These are phyloP conservation scores for Leptographium radiaticola DNA, from an alignment of 2,329 filamentous ascomycete species.

Conservation along the genomic window DNA sequence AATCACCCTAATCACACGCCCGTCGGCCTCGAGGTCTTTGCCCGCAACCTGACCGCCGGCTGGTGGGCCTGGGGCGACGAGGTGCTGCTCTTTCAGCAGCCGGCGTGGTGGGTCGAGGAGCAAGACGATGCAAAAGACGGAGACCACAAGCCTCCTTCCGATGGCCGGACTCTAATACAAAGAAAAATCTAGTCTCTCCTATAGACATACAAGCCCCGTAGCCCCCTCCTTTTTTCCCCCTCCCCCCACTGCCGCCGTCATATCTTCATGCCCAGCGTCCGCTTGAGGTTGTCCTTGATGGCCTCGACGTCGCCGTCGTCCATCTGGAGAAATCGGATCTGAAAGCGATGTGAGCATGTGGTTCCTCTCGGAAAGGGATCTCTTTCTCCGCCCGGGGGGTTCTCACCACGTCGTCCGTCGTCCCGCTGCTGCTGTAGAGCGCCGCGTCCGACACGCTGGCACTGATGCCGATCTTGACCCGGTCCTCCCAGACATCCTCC, in stretches of 20 bases:
- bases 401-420: constrained; percentile 51
- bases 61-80: constrained; percentile 76
- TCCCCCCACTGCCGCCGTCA: not conserved
- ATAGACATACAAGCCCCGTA: not conserved
- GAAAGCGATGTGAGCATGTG: not conserved
- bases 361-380: not conserved
- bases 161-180: not conserved
- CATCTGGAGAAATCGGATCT: constrained; percentile 57
- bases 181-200: not conserved
- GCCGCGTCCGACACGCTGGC: constrained; percentile 63
- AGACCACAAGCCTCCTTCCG: not conserved
- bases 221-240: not conserved
- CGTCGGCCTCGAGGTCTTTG: constrained; percentile 61
- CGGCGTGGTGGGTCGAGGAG: constrained; percentile 6
- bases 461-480: constrained; percentile 62
- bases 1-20: constrained; percentile 29
- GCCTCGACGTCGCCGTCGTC: constrained; percentile 44
- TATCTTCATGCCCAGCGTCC: constrained; percentile 26
- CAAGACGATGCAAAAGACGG: not conserved
- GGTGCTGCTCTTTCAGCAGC: constrained; percentile 53
- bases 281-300: constrained; percentile 44
- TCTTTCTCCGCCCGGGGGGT: not conserved
- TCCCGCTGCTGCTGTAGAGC: constrained; percentile 54
- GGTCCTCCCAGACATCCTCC: constrained; percentile 92
- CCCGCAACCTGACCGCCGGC: constrained; percentile 56